Evolutionary conservation across 1,139 yeast species (phyloP).

Genomic region (Pichia sorboxylosa): DNA sequence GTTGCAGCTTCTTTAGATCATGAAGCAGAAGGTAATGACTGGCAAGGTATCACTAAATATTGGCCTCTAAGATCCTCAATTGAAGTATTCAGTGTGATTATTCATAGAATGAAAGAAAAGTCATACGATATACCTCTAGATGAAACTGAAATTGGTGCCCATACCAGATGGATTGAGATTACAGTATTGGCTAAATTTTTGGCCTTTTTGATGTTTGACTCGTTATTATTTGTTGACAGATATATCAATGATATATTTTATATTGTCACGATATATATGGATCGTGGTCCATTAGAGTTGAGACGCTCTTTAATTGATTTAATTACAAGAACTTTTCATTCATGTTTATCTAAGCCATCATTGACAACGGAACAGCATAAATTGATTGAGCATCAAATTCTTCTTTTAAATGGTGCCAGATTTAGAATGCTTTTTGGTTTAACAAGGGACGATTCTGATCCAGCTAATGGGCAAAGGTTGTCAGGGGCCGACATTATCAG

Average conservation of each 20-base stretch:
- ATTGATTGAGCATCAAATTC: conserved; percentile 41
- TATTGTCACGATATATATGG: conserved; percentile 59
- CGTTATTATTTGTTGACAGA: conserved; percentile 50
- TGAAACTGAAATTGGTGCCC: conserved; percentile 24
- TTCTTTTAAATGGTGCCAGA: conserved; percentile 57
- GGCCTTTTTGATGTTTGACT: conserved; percentile 63
- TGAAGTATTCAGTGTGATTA: conserved; percentile 59
- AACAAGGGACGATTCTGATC: conserved; percentile 41
- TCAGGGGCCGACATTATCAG: conserved; percentile 24
- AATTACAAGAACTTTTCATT: conserved; percentile 59
- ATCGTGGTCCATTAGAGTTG: conserved; percentile 59
- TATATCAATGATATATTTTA: conserved; percentile 66
- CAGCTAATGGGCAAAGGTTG: conserved; percentile 1
- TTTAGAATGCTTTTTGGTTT: conserved; percentile 70
- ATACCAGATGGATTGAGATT: conserved; percentile 60
- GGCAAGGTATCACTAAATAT: conserved; percentile 53
- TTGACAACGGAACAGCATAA: conserved; percentile 33
- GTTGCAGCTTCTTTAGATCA: conserved; percentile 65
- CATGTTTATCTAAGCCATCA: conserved; percentile 51
- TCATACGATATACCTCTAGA: conserved; percentile 15
- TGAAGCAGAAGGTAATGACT: conserved; percentile 59
- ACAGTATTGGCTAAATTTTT: conserved; percentile 57
- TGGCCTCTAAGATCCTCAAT: conserved; percentile 58
- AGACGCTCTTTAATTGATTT: conserved; percentile 57
- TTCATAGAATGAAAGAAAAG: conserved; percentile 27